Conservation (phyloP, 2,329 filamentous ascomycete species). For the Sporothrix humicola region DNA sequence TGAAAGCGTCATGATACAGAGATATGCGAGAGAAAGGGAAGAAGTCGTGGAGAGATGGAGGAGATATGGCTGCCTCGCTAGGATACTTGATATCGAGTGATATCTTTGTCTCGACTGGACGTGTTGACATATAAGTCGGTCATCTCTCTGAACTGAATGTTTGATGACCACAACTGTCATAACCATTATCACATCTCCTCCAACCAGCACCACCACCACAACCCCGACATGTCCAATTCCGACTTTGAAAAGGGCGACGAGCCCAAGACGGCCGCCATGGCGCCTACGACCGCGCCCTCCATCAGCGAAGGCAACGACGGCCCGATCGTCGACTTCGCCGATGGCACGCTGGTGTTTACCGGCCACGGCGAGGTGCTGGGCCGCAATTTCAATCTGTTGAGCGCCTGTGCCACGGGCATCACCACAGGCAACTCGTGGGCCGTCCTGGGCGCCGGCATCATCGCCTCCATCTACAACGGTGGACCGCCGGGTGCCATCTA, state of each 20-base stretch:
- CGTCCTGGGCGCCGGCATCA: conserved; percentile 9
- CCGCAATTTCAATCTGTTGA: conserved; percentile 13
- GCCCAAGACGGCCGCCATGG: not conserved
- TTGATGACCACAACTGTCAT: not conserved
- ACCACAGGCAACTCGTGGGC: conserved; percentile 21
- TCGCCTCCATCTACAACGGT: conserved; percentile 30
- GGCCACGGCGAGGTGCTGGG: conserved; percentile 18
- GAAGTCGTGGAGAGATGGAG: no score
- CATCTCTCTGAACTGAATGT: no score
- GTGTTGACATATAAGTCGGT: no score
- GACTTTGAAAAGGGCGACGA: conserved; percentile 15
- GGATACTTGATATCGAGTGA: no score
- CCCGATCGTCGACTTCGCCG: conserved; percentile 8
- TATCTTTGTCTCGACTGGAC: no score
- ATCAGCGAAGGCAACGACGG: not conserved
- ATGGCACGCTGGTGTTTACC: conserved; percentile 4
- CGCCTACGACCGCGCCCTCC: not conserved
- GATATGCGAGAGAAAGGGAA: no score
- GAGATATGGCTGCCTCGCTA: no score
- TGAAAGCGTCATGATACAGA: no score
- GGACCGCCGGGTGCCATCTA: conserved; percentile 30
- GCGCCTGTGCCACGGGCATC: conserved; percentile 18
- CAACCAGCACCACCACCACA: not conserved
- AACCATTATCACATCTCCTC: not conserved
- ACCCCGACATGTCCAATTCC: not conserved